Base-by-base conservation (phyloP, 2,329 filamentous ascomycete genomes). In the Sarocladium brachiariae region DNA sequence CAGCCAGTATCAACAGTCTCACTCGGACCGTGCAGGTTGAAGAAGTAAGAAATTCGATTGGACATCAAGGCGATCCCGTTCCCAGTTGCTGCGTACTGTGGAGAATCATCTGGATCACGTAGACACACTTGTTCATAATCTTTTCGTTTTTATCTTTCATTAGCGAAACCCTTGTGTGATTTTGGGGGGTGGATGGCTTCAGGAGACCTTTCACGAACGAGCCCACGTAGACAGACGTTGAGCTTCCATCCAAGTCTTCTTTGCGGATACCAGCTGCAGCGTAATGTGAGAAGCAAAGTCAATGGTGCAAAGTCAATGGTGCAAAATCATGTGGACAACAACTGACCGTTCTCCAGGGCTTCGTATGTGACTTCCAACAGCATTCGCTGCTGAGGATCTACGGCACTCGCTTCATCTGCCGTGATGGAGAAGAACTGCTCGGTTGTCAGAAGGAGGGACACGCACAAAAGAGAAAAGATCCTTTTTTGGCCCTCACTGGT, bases 1-100 rank as follows among this genome's bases (percentile, higher is more conserved):
- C 80, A 83, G 18, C 76, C 80, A 1, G 80, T 82, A 49, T 83
- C 78, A 13, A 83, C 62, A 0, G 76, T 80, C 61, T 81, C 70
- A 56, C 75, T 78, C 2, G 78, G 75, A 0, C 79, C 78, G 11
- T 70, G 67, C 14, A 81, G 63, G 55, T 81, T 72, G 59, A 77
- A 79, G 52, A 69, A 73, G 57, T 80, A 76, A 0, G 76, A 80
- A 11, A 81, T 69, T 1, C 77, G 70, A 57, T 81, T 81, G 2
- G 76, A 69, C 61, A 80, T 68, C 50, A 80, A 75, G 52, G 75
- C 73, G 41, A 72, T 72, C 3, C 73, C 74, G 68, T 0, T 75
- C 74, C 33, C 72, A 69, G 57, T 67, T 72, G 46, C 77, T 72
- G 2, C 71, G 68, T 53, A 80, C 77, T 18, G 31, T 3, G 31